phyloP scores from a whole-genome alignment of 768 basidiomycete genomes.

The Mycena alexandri region DNA sequence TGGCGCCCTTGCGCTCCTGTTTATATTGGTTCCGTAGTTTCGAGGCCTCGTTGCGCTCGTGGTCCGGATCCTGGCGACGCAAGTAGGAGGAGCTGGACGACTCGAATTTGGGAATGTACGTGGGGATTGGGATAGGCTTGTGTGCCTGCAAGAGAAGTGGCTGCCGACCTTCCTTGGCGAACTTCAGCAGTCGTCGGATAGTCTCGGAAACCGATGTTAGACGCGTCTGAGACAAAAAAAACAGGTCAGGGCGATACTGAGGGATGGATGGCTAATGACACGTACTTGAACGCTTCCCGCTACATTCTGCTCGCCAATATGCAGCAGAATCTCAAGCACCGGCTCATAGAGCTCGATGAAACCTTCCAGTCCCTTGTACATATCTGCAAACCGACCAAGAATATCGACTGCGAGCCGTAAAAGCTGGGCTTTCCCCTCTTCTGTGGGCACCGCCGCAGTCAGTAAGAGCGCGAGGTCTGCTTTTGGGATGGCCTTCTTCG shows the following conservation, averaged over 20 bases:
- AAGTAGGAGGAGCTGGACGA: conserved; percentile 77
- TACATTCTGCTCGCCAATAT: conserved; percentile 60
- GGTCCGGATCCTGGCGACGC: conserved; percentile 90
- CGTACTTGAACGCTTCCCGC: conserved; percentile 70
- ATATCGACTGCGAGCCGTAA: conserved; percentile 74
- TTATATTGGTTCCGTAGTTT: conserved; percentile 93
- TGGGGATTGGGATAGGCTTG: conserved; percentile 95
- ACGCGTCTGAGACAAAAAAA: conserved; percentile 56
- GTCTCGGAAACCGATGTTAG: conserved; percentile 61
- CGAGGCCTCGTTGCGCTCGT: conserved; percentile 86
- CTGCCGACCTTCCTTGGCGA: conserved; percentile 76
- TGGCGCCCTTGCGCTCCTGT: conserved; percentile 96
- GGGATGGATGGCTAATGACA: conserved; percentile 25
- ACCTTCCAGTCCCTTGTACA: conserved; percentile 82
- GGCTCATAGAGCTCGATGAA: conserved; percentile 91
- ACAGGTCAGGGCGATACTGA: conserved; percentile 21
- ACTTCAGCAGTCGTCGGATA: conserved; percentile 75
- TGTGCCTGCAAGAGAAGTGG: conserved; percentile 92
- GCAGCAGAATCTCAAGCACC: conserved; percentile 66
- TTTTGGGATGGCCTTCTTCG: conserved; percentile 54
- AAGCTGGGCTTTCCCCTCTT: conserved; percentile 82
- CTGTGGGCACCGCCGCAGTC: conserved; percentile 49
- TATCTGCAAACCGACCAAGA: conserved; percentile 74
- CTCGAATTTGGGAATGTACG: conserved; percentile 96
- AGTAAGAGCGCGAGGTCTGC: conserved; percentile 64